Conservation (phyloP, 148 eudicot genomes). For the Amaranthus hypochondriacus region DNA sequence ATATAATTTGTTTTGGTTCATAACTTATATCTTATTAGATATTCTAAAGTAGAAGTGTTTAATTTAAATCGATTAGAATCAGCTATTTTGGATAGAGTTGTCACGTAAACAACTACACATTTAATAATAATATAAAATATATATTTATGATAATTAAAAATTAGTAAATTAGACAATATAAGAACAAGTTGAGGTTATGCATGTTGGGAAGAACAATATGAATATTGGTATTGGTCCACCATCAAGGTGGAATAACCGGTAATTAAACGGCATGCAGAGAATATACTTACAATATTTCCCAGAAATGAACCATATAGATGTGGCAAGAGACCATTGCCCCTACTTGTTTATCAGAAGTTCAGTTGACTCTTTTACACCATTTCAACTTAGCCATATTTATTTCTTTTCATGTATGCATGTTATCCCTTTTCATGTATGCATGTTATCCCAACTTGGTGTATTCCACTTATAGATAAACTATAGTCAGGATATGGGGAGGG, state of each 20-base stretch:
- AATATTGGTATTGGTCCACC: neutral
- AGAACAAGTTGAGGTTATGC: constrained; percentile 1
- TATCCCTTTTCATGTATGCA: too few relatives aligned
- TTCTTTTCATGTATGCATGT: too few relatives aligned
- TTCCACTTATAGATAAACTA: too few relatives aligned
- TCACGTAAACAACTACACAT: neutral
- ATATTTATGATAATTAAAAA: neutral
- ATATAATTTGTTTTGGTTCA: too few relatives aligned
- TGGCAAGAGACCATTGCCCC: constrained; percentile 15
- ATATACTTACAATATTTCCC: neutral
- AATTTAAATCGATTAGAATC: too few relatives aligned
- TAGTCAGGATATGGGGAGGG: too few relatives aligned
- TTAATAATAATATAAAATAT: neutral
- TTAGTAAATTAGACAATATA: neutral
- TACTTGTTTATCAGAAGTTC: constrained; percentile 1
- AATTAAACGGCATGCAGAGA: neutral
- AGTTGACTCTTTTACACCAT: constrained; percentile 18
- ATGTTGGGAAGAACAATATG: constrained; percentile 4
- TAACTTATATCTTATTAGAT: too few relatives aligned
- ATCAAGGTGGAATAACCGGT: neutral
- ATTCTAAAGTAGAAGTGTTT: too few relatives aligned
- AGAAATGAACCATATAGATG: constrained; percentile 3
- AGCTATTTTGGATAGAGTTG: too few relatives aligned
- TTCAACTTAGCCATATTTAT: too few relatives aligned
- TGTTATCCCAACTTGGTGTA: too few relatives aligned